A percentile compares a stretch with the other conserved stretches of the same genome.
These are phyloP conservation scores for Ensete glaucum DNA, from an alignment of 176 grass and related monocot genomes.

Conservation along the genomic window DNA sequence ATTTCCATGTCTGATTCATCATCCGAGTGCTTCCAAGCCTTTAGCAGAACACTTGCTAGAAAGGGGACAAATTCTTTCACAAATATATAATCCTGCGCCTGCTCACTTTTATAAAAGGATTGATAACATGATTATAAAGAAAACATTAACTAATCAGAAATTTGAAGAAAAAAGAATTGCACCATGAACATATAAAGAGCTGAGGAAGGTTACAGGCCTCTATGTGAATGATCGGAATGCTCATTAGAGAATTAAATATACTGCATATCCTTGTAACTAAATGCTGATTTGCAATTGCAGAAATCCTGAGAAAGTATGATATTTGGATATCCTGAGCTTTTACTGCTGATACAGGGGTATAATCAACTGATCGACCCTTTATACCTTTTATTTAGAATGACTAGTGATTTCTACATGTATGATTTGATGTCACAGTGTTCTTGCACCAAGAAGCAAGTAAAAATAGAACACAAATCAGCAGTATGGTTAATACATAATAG, in stretches of 20 bases:
- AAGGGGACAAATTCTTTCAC: constrained; percentile 55
- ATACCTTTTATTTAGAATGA: no score
- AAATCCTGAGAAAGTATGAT: no score
- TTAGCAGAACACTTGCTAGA: constrained; percentile 53
- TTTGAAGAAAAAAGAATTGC: not conserved
- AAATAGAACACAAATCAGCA: no score
- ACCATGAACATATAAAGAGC: not conserved
- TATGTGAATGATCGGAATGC: no score
- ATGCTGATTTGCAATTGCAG: not conserved
- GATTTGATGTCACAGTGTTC: no score
- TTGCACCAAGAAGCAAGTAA: no score
- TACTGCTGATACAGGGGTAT: no score
- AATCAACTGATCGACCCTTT: no score
- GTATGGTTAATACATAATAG: no score
- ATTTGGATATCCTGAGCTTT: no score
- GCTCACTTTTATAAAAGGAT: not conserved
- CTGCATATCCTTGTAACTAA: not conserved
- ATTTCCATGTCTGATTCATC: constrained; percentile 56
- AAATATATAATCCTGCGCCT: constrained; percentile 67
- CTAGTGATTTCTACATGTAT: no score
- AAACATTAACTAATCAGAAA: not conserved
- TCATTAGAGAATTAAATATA: not conserved
- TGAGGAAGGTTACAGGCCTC: not conserved
- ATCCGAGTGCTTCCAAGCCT: constrained; percentile 57
- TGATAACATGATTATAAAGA: not conserved